phyloP scores from a whole-genome alignment of 768 basidiomycete genomes.

The Collybia nuda region DNA sequence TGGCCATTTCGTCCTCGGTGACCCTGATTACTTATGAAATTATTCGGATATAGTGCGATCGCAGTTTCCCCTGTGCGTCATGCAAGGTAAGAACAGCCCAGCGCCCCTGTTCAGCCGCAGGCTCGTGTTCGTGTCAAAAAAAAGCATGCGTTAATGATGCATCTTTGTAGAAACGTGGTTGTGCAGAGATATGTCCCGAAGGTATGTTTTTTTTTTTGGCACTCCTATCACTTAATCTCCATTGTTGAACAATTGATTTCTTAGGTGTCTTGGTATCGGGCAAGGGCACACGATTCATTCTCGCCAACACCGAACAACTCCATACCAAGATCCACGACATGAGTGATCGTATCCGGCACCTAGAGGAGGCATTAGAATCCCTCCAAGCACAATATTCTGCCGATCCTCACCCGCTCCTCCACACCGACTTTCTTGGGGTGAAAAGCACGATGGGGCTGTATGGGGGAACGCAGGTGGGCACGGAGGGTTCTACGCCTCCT shows the following conservation, averaged over 20 bases:
- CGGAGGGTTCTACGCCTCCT: background rate
- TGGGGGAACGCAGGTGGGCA: slow-evolving; percentile 29
- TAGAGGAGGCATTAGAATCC: slow-evolving; percentile 53
- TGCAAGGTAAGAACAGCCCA: slow-evolving; percentile 28
- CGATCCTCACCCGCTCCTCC: slow-evolving; percentile 50
- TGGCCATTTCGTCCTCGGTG: background rate
- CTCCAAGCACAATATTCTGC: slow-evolving; percentile 25
- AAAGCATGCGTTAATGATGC: background rate
- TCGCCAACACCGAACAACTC: slow-evolving; percentile 66
- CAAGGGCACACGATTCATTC: slow-evolving; percentile 66
- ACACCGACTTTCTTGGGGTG: slow-evolving; percentile 46
- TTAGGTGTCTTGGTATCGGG: slow-evolving; percentile 64
- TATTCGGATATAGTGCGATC: slow-evolving; percentile 40
- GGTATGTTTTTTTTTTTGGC: slow-evolving; percentile 31
- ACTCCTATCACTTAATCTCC: background rate
- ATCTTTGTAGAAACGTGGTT: slow-evolving; percentile 52
- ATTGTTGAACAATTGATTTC: background rate
- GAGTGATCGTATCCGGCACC: slow-evolving; percentile 62
- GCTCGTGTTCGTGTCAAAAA: slow-evolving; percentile 2
- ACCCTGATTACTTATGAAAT: slow-evolving; percentile 11
- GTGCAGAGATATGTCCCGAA: slow-evolving; percentile 66
- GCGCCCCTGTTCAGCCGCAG: background rate
- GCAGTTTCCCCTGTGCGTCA: slow-evolving; percentile 49
- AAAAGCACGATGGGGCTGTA: slow-evolving; percentile 59
- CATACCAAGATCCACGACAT: slow-evolving; percentile 66